These are phyloP conservation scores for Rugosomyces carneus DNA, from an alignment of 1,284 basidiomycete species.

Conservation along the genomic window DNA sequence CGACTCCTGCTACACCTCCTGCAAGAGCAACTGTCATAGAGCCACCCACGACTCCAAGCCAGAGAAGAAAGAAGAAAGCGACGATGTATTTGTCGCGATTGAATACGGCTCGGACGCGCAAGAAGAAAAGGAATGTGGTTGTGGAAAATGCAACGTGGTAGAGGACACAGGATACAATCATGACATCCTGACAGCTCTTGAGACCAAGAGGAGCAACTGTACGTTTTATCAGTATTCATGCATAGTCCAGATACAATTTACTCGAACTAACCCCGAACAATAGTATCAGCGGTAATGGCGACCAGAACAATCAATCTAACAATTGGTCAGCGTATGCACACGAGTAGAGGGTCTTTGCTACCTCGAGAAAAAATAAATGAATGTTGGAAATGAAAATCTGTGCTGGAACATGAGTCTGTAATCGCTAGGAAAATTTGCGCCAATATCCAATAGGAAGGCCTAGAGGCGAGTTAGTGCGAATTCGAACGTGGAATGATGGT, in stretches of 20 bases:
- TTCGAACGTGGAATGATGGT: neutral
- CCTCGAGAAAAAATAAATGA: neutral
- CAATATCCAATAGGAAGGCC: neutral
- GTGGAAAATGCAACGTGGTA: slow-evolving; percentile 4
- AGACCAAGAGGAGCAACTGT: slow-evolving; percentile 1
- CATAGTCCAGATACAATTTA: too few species aligned
- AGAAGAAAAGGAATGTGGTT: slow-evolving; percentile 6
- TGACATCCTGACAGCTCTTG: neutral
- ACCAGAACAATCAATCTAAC: neutral
- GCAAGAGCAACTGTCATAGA: slow-evolving; percentile 5
- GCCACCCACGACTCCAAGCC: slow-evolving; percentile 24
- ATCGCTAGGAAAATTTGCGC: neutral
- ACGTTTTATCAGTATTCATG: neutral
- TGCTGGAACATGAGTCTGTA: neutral
- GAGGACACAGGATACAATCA: slow-evolving; percentile 34
- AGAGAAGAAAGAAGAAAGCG: slow-evolving; percentile 15
- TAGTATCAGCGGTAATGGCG: neutral
- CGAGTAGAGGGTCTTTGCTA: neutral
- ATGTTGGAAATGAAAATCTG: neutral
- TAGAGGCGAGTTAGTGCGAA: neutral
- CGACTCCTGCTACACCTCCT: neutral
- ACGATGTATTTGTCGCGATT: slow-evolving; percentile 2
- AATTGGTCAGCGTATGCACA: neutral
- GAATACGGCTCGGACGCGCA: slow-evolving; percentile 5
- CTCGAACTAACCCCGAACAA: neutral